Conservation (phyloP, 2,329 filamentous ascomycete genomes). For the Shiraia bambusicola region DNA sequence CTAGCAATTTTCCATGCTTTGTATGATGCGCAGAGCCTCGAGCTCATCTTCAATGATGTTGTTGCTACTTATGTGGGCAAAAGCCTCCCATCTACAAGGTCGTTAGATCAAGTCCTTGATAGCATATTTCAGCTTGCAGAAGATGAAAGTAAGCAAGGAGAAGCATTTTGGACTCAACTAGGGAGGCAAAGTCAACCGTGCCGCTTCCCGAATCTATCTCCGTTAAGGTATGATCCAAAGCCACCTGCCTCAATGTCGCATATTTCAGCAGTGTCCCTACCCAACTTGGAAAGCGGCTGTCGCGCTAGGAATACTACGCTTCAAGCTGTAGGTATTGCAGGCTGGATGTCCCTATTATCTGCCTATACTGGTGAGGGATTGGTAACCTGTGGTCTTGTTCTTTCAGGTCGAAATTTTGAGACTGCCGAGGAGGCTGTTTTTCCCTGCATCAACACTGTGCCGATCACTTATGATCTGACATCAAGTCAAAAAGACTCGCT, state of each 20-base stretch:
- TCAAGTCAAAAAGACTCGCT: slow-evolving; percentile 61
- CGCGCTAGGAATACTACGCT: slow-evolving; percentile 65
- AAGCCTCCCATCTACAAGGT: slow-evolving; percentile 20
- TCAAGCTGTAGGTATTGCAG: slow-evolving; percentile 72
- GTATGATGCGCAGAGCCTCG: slow-evolving; percentile 79
- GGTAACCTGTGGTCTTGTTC: slow-evolving; percentile 76
- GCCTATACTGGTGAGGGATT: slow-evolving; percentile 73
- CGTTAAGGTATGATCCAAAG: slow-evolving; percentile 50
- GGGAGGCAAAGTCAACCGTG: slow-evolving; percentile 60
- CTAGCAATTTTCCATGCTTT: slow-evolving; percentile 75
- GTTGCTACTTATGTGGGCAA: slow-evolving; percentile 40
- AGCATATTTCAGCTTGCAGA: slow-evolving; percentile 47
- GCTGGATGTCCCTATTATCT: slow-evolving; percentile 75
- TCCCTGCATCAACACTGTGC: slow-evolving; percentile 80
- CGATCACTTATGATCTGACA: slow-evolving; percentile 62
- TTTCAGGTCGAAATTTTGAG: slow-evolving; percentile 70
- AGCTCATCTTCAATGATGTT: slow-evolving; percentile 64
- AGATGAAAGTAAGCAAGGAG: slow-evolving; percentile 29
- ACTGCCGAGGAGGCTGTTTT: slow-evolving; percentile 64
- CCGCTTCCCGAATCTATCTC: slow-evolving; percentile 75
- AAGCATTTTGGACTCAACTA: slow-evolving; percentile 65
- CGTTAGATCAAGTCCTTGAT: slow-evolving; percentile 48
- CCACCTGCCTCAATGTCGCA: slow-evolving; percentile 42
- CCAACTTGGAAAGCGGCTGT: slow-evolving; percentile 58
- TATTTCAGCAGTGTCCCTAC: slow-evolving; percentile 45